phyloP scores from a whole-genome alignment of 805 yeast genomes.

The Metschnikowia sp. region DNA sequence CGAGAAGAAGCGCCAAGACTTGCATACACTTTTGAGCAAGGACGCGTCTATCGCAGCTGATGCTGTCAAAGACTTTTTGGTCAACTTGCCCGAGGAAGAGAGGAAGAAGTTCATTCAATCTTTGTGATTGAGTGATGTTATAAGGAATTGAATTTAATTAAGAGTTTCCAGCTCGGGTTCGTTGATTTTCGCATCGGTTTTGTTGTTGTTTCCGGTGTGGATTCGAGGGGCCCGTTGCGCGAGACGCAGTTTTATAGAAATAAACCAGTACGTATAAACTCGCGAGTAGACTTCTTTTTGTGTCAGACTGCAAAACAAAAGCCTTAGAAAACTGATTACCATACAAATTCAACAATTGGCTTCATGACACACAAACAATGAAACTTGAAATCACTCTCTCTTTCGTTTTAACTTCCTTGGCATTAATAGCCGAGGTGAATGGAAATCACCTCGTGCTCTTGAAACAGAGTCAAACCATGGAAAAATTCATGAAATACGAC shows the following conservation, averaged over 20 bases:
- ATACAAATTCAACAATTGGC: neutral
- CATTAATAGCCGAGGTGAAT: constrained; percentile 1
- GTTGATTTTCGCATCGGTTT: constrained; percentile 2
- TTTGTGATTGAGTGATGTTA: constrained; percentile 4
- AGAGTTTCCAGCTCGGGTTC: neutral
- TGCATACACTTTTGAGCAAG: constrained; percentile 49
- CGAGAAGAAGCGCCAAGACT: constrained; percentile 62
- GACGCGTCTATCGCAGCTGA: constrained; percentile 28
- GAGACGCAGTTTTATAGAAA: constrained; percentile 4
- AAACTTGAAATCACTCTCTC: neutral
- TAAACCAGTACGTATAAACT: constrained; percentile 6
- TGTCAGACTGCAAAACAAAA: too few species aligned
- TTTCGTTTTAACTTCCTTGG: constrained; percentile 1
- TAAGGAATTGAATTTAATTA: neutral
- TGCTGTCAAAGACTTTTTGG: constrained; percentile 35
- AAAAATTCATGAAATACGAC: constrained; percentile 46
- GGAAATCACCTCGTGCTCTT: constrained; percentile 47
- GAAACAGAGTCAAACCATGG: constrained; percentile 47
- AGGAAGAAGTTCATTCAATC: constrained; percentile 26
- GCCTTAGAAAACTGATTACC: too few species aligned
- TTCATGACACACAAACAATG: constrained; percentile 6
- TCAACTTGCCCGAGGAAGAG: constrained; percentile 34
- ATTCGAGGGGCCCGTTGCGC: neutral
- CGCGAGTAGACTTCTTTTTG: neutral
- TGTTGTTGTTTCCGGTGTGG: constrained; percentile 8